Percentiles rank a stretch among this genome's conserved stretches.
Conservation (phyloP, 2,329 filamentous ascomycete species). For the Botryotinia globosa region DNA sequence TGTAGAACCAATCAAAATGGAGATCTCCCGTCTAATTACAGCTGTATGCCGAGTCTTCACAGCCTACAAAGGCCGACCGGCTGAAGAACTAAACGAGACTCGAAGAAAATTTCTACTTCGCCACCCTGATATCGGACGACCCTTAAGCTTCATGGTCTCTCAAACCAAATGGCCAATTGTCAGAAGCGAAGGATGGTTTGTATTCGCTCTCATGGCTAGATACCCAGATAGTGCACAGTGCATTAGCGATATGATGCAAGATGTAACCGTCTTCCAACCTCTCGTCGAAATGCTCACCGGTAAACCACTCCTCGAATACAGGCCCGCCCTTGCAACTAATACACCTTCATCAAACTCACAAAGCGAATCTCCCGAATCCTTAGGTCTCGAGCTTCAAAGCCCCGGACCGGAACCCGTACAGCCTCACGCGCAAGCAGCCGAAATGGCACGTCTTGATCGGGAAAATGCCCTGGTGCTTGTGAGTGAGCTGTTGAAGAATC, state of each 20-base stretch:
- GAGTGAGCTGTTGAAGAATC: slow-evolving; percentile 51
- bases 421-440: slow-evolving; percentile 38
- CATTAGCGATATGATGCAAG: slow-evolving; percentile 45
- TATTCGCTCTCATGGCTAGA: slow-evolving; percentile 58
- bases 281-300: slow-evolving; percentile 52
- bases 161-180: slow-evolving; percentile 59
- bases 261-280: slow-evolving; percentile 44
- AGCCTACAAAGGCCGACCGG: slow-evolving; percentile 38
- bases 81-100: slow-evolving; percentile 39
- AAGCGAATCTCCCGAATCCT: neutral
- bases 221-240: slow-evolving; percentile 49
- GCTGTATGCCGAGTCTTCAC: slow-evolving; percentile 56
- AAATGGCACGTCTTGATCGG: slow-evolving; percentile 52
- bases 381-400: neutral
- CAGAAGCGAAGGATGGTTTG: slow-evolving; percentile 60
- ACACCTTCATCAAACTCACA: neutral
- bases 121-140: slow-evolving; percentile 36
- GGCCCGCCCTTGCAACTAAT: neutral
- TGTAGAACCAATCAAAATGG: slow-evolving; percentile 56
- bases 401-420: slow-evolving; percentile 25
- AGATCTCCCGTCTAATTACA: slow-evolving; percentile 54
- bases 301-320: slow-evolving; percentile 36
- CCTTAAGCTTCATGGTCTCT: slow-evolving; percentile 52
- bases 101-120: slow-evolving; percentile 36
- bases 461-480: slow-evolving; percentile 61